These are phyloP conservation scores for Phytophthora pinifolia DNA, from an alignment of 352 stramenopile genomes.

Conservation along the genomic window DNA sequence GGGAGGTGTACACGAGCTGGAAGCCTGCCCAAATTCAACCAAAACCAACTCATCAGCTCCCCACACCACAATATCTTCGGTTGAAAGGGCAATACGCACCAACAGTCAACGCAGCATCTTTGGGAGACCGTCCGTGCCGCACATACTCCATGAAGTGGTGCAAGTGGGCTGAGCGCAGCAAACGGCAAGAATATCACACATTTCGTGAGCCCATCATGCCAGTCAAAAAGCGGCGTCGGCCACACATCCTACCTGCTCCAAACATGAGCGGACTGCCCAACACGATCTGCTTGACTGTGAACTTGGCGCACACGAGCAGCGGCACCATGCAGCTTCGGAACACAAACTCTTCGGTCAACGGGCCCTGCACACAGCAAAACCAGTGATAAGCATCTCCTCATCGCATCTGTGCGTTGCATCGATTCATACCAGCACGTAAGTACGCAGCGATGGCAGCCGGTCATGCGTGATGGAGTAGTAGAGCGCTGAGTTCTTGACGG, in stretches of 20 bases:
- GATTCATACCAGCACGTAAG: slow-evolving; percentile 69
- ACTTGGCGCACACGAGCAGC: slow-evolving; percentile 82
- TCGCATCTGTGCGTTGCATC: neutral
- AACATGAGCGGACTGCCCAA: slow-evolving; percentile 93
- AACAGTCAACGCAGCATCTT: slow-evolving; percentile 77
- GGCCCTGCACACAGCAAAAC: slow-evolving; percentile 54
- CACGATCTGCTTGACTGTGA: slow-evolving; percentile 81
- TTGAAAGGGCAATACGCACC: slow-evolving; percentile 36
- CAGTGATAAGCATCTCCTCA: slow-evolving; percentile 3
- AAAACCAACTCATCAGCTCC: slow-evolving; percentile 4
- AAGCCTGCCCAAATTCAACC: slow-evolving; percentile 54
- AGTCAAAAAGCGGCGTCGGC: neutral
- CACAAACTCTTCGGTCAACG: slow-evolving; percentile 94
- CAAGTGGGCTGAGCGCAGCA: slow-evolving; percentile 63
- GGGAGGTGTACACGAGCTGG: slow-evolving; percentile 95
- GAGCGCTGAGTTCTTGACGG: slow-evolving; percentile 82
- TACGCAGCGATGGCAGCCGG: slow-evolving; percentile 74
- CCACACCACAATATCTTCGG: neutral
- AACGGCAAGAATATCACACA: slow-evolving; percentile 5
- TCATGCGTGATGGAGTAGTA: slow-evolving; percentile 79
- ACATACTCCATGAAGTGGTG: slow-evolving; percentile 88
- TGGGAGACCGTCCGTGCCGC: slow-evolving; percentile 61
- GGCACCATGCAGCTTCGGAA: slow-evolving; percentile 95
- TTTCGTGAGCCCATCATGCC: slow-evolving; percentile 3
- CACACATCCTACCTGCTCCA: slow-evolving; percentile 82